Conservation (phyloP, 306 rosid genomes). For the Quercus berberidifolia region DNA sequence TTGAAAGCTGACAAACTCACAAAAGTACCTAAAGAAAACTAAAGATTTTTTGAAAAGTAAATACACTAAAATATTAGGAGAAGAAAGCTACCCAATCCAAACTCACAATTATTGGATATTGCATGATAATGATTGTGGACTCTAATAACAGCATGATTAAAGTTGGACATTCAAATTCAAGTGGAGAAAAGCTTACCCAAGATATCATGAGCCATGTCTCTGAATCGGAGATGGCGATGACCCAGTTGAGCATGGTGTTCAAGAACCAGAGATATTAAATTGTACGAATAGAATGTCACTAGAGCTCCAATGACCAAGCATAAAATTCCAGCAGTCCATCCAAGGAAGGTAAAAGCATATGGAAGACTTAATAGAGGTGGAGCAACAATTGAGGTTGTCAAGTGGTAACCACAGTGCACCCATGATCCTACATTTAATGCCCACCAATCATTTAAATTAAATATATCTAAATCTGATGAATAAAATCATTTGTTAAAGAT, state of each 20-base stretch:
- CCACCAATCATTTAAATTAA: not conserved
- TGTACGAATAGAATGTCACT: slow-evolving; percentile 83
- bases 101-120: too few relatives aligned
- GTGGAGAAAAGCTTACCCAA: slow-evolving; percentile 43
- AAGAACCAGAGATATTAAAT: slow-evolving; percentile 64
- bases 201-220: slow-evolving; percentile 77
- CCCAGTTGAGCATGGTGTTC: slow-evolving; percentile 74
- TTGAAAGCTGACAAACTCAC: too few relatives aligned
- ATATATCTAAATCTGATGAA: too few relatives aligned
- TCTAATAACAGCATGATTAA: too few relatives aligned
- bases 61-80: too few relatives aligned
- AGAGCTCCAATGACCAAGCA: slow-evolving; percentile 55
- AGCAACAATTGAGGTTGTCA: slow-evolving; percentile 83
- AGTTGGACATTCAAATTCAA: too few relatives aligned
- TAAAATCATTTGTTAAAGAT: too few relatives aligned
- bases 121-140: too few relatives aligned
- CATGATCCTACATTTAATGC: slow-evolving; percentile 55
- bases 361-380: slow-evolving; percentile 81
- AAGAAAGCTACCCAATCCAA: too few relatives aligned
- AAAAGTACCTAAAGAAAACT: too few relatives aligned
- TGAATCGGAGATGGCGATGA: slow-evolving; percentile 72
- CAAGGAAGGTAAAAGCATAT: slow-evolving; percentile 65
- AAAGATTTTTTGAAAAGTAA: too few relatives aligned
- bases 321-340: slow-evolving; percentile 68
- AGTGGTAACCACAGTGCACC: slow-evolving; percentile 83